Conservation (phyloP, 768 basidiomycete genomes). For the Mycena polygramma region DNA sequence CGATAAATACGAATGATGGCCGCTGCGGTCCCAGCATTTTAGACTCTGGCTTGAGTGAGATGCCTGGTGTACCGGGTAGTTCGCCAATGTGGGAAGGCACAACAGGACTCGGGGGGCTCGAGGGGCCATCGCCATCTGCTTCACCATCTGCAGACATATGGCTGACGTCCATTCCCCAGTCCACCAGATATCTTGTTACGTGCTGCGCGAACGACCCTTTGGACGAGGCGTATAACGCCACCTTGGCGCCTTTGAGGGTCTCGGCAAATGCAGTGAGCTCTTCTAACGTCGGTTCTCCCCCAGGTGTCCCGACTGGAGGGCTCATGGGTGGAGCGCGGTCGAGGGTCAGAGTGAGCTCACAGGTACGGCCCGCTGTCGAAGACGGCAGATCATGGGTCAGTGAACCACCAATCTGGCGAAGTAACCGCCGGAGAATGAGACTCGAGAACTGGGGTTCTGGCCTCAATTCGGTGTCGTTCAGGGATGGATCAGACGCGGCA, state of each 20-base stretch:
- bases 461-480: constrained; percentile 52
- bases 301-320: constrained; percentile 50
- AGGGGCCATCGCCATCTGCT: constrained; percentile 52
- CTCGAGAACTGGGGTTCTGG: constrained; percentile 57
- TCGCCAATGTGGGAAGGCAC: constrained; percentile 29
- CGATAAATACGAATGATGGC: constrained; percentile 87
- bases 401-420: constrained; percentile 69
- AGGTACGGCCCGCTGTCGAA: constrained; percentile 66
- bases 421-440: constrained; percentile 70
- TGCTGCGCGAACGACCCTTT: constrained; percentile 92
- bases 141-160: constrained; percentile 78
- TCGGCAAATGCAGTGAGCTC: constrained; percentile 87
- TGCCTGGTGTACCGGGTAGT: constrained; percentile 24
- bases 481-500: constrained; percentile 35
- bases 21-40: constrained; percentile 32
- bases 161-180: constrained; percentile 95
- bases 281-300: constrained; percentile 80
- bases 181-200: constrained; percentile 91
- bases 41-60: constrained; percentile 17
- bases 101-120: constrained; percentile 30
- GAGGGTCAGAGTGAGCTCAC: constrained; percentile 75
- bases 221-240: constrained; percentile 87
- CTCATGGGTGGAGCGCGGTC: constrained; percentile 66
- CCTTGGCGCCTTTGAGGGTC: constrained; percentile 85
- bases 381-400: constrained; percentile 60